Conservation (phyloP, 345 rosid genomes). For the Cardiospermum halicacabum region DNA sequence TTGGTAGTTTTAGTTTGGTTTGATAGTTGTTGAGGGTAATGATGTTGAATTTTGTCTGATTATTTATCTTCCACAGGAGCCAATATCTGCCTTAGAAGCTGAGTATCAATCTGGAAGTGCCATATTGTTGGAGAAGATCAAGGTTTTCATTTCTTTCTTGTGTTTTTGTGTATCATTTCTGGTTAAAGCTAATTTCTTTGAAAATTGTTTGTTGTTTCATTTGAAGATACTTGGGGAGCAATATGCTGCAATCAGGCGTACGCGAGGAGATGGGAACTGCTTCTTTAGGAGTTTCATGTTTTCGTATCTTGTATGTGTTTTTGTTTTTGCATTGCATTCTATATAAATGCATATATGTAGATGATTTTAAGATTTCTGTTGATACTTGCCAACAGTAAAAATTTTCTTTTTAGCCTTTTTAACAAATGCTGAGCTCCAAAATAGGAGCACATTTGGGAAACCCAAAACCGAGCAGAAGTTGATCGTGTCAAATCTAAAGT, state of each 20-base stretch:
- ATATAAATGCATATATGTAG: not conserved
- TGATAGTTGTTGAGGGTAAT: not conserved
- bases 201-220: conserved; percentile 1
- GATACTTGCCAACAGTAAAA: conserved; percentile 3
- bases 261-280: conserved; percentile 98
- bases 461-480: conserved; percentile 80
- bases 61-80: conserved; percentile 53
- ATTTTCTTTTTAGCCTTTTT: conserved; percentile 15
- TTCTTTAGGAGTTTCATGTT: conserved; percentile 97
- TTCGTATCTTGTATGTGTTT: conserved; percentile 74
- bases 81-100: conserved; percentile 72
- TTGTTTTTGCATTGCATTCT: not conserved
- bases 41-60: not conserved
- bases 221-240: conserved; percentile 62
- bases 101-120: conserved; percentile 88
- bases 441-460: conserved; percentile 79
- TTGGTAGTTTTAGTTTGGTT: not conserved
- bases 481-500: conserved; percentile 75
- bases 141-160: conserved; percentile 35
- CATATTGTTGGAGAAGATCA: conserved; percentile 85
- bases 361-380: conserved; percentile 7
- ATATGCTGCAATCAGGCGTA: conserved; percentile 76
- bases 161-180: not conserved
- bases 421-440: conserved; percentile 8
- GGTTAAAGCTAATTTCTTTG: not conserved